Base-by-base conservation (phyloP, 2,329 filamentous ascomycete species). In the Didymella arachidicola region DNA sequence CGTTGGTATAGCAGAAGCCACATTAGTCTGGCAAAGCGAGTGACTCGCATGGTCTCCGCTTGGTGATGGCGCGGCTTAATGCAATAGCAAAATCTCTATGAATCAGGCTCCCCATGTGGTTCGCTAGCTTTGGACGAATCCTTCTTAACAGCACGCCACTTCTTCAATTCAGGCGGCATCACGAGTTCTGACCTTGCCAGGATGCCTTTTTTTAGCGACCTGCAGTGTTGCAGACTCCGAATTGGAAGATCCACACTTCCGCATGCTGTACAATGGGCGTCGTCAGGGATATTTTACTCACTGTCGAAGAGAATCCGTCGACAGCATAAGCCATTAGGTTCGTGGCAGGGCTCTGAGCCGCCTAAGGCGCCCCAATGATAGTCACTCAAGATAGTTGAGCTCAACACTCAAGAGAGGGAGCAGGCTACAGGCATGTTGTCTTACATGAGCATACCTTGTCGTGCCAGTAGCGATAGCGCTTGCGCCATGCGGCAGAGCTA, bases 401-500 rank as follows among this genome's bases (percentile, higher is more conserved):
- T 7, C 25, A 51, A 34, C 26, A n/a, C 26, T 18, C 19, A 27
- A 43, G 27, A 43, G 19, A 57, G 45, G 56, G 30, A 46, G 44
- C 36, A 54, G 44, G 49, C 25, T 45, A 57, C 48, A 50, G 42
- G 38, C 49, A 42, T 45, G 50, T 50, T 57, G 56, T 48, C 49
- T 50, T 58, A 39, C 48, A 54, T 49, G 38, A 36, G 42, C 42
- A 46, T 36, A 48, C 39, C 54, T 53, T 41, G 49, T 59, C 16
- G 54, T 53, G 48, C 57, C 42, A 60, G 43, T 51, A 50, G 52
- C 43, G 51, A 60, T 59, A 59, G 50, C 62, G 51, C 52, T 63
- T 63, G 62, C 62, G 57, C 53, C 59, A 60, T 64, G 49, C 60
- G 51, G 57, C 43, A 60, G 43, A 41, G 61, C 27, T 48, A 46